Evolutionary conservation across 2,329 filamentous ascomycete species (phyloP), one percentile per base, ranked within the genome.

Genomic region (Rutstroemia sp.): DNA sequence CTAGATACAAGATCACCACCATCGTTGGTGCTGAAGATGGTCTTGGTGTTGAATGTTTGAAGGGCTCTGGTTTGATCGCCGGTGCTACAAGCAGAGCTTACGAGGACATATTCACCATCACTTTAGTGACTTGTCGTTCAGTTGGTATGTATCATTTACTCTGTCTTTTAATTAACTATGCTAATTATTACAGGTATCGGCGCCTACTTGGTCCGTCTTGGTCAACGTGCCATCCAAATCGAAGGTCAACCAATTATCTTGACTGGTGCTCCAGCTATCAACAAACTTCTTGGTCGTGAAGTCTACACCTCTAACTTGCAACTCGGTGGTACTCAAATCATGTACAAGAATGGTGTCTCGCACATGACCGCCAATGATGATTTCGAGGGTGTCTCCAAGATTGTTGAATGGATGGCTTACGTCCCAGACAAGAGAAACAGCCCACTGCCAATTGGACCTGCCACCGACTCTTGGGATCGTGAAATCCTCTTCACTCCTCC

Each of bases 281-380:
- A 99, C 84, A 99, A 97, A 78, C 80, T 99, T 67, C 85, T 99
- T 59, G 94, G 94, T 69, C 91, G 95, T 66, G 94, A 99, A 75
- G 92, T 99, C 30, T 99, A 99, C 78, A 96, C 94, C 23, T 97
- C 94, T 59, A 99, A 99, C 81, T 77, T 99, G 70, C 94, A 99
- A 79, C 90, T 99, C 63, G 94, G 94, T 85, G 94, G 94, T 67
- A 99, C 94, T n/a, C 94, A 99, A 76, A 99, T 99, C 81, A 99
- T 99, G 94, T 97, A 99, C 84, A 92, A 90, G 77, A 99, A 99
- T 72, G 94, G 94, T 83, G 94, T 99, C 44, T 97, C 94, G 21
- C 94, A 99, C 79, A 92, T 97, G 89, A 96, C 92, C 65, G 94
- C 94, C 68, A 88, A 87, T 66, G 92, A 99, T 69, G 94, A 99